phyloP scores from a whole-genome alignment of 805 yeast species.

The Suhomyces sp. region DNA sequence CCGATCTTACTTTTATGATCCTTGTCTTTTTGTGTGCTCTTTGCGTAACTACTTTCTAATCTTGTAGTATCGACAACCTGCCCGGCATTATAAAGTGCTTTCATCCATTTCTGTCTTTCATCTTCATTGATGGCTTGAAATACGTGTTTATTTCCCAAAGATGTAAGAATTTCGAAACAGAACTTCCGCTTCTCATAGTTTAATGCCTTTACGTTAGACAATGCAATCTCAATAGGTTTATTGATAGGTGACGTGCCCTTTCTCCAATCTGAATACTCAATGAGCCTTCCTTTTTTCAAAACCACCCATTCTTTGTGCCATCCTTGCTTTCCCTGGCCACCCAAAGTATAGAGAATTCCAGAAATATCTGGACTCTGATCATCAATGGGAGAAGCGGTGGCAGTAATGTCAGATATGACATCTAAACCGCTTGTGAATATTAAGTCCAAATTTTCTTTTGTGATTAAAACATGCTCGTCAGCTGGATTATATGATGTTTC shows the following conservation, averaged over 20 bases:
- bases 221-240: constrained; percentile 67
- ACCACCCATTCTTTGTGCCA: constrained; percentile 94
- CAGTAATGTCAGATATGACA: neutral
- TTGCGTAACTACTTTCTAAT: neutral
- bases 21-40: neutral
- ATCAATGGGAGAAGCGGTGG: constrained; percentile 5
- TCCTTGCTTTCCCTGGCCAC: constrained; percentile 60
- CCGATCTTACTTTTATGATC: neutral
- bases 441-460: constrained; percentile 28
- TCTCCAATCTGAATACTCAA: constrained; percentile 81
- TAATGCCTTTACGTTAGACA: constrained; percentile 58
- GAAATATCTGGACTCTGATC: constrained; percentile 30
- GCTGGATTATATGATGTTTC: too few species aligned
- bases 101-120: constrained; percentile 70
- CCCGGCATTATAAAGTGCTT: constrained; percentile 58
- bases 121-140: constrained; percentile 72
- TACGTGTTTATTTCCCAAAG: constrained; percentile 60
- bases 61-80: constrained; percentile 36
- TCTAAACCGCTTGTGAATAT: constrained; percentile 20
- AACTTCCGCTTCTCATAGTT: constrained; percentile 46
- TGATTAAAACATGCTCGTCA: constrained; percentile 15
- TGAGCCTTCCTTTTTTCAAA: constrained; percentile 61
- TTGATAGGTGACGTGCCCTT: constrained; percentile 60
- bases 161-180: constrained; percentile 78
- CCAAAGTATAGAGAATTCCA: constrained; percentile 57